Percentiles rank a stretch among this genome's conserved stretches.
Evolutionary conservation across 306 rosid genomes (phyloP).

Genomic region (Dryas alaskensis): DNA sequence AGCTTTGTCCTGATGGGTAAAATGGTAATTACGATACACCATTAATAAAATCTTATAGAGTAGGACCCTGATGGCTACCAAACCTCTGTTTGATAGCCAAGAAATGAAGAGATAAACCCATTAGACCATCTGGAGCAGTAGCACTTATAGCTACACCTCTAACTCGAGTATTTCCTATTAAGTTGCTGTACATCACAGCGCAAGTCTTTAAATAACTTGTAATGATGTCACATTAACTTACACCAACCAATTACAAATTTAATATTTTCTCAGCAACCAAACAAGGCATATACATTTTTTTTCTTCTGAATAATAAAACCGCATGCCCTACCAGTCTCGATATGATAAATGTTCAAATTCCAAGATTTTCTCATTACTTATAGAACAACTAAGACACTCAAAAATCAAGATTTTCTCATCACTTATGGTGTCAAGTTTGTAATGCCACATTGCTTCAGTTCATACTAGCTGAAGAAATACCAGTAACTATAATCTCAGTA

Average conservation of each 20-base stretch:
- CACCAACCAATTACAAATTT: constrained; percentile 5
- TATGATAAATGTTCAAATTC: constrained; percentile 32
- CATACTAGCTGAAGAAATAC: not conserved
- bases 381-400: constrained; percentile 6
- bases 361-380: not conserved
- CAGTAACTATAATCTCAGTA: constrained; percentile 3
- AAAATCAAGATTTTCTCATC: constrained; percentile 3
- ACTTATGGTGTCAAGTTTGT: constrained; percentile 8
- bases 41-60: constrained; percentile 23
- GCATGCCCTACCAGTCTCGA: constrained; percentile 29
- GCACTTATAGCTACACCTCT: constrained; percentile 1
- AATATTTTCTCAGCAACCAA: constrained; percentile 1
- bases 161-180: not conserved
- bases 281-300: constrained; percentile 7
- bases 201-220: not conserved
- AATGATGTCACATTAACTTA: constrained; percentile 3
- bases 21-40: constrained; percentile 21
- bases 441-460: constrained; percentile 23
- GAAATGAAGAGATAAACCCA: constrained; percentile 19
- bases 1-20: constrained; percentile 5
- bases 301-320: not conserved
- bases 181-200: not conserved
- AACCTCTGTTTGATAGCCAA: constrained; percentile 4
- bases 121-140: not conserved
- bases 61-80: not conserved